A percentile compares a stretch with the other conserved stretches of the same genome.
Evolutionary conservation across 1,284 basidiomycete species (phyloP).

Genomic region (Puccinia triticina): DNA sequence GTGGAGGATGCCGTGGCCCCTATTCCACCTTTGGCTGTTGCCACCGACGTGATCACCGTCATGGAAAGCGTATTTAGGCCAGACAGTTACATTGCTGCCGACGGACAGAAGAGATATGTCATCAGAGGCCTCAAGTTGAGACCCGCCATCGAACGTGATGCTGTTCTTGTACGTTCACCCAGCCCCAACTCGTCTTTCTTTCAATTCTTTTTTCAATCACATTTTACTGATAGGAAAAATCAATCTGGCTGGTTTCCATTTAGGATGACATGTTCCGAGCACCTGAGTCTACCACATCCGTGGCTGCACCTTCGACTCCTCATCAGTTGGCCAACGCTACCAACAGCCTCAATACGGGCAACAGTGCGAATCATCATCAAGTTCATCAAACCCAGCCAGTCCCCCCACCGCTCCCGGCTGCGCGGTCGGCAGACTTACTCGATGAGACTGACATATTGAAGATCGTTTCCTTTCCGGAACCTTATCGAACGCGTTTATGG

Average conservation of each 20-base stretch:
- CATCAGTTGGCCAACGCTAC: constrained; percentile 22
- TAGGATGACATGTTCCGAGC: constrained; percentile 52
- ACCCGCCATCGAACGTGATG: constrained; percentile 42
- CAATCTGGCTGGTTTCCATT: background rate
- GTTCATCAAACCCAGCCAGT: constrained; percentile 24
- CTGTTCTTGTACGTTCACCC: constrained; percentile 28
- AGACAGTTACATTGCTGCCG: constrained; percentile 45
- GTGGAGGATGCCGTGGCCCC: constrained; percentile 34
- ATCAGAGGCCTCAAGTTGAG: constrained; percentile 50
- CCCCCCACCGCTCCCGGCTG: background rate
- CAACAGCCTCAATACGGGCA: constrained; percentile 30
- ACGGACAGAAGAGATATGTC: constrained; percentile 50
- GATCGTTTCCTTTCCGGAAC: constrained; percentile 51
- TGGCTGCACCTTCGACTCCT: constrained; percentile 39
- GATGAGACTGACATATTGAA: constrained; percentile 49
- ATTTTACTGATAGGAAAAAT: background rate
- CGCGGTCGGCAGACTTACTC: constrained; percentile 32
- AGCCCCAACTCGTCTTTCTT: background rate
- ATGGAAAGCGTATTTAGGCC: constrained; percentile 52
- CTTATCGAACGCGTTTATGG: constrained; percentile 52
- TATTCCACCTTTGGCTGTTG: constrained; percentile 47
- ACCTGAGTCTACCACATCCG: constrained; percentile 32
- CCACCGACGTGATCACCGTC: constrained; percentile 52
- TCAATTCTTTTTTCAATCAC: background rate
- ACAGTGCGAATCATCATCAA: constrained; percentile 34